A percentile compares a stretch with the other conserved stretches of the same genome.
phyloP scores from a whole-genome alignment of 345 rosid genomes.

The Heritiera littoralis region DNA sequence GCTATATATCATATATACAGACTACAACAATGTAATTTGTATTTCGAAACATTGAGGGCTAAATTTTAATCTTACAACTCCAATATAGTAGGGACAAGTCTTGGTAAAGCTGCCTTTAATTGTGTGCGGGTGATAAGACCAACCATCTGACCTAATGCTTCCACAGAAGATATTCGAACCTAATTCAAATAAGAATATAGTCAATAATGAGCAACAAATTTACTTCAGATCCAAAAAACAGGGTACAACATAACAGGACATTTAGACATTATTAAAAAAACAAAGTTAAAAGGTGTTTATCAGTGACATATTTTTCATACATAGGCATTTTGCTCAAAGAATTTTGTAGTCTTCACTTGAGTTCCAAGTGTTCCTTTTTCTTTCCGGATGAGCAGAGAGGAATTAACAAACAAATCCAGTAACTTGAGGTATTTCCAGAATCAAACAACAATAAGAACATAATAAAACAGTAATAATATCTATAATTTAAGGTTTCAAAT shows the following conservation, averaged over 20 bases:
- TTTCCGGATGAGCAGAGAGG: neutral
- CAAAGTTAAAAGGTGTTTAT: neutral
- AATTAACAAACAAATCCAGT: neutral
- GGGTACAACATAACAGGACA: neutral
- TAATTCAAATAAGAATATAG: conserved; percentile 39
- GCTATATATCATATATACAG: neutral
- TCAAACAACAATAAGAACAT: conserved; percentile 11
- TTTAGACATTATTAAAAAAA: conserved; percentile 8
- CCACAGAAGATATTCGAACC: conserved; percentile 88
- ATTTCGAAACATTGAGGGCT: conserved; percentile 8
- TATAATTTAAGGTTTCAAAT: neutral
- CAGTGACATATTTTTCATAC: neutral
- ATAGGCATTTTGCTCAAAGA: neutral
- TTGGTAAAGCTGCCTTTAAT: conserved; percentile 88
- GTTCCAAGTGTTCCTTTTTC: neutral
- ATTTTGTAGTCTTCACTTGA: neutral
- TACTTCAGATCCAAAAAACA: conserved; percentile 2
- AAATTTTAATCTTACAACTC: conserved; percentile 66
- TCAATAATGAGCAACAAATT: neutral
- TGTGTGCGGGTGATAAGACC: conserved; percentile 82
- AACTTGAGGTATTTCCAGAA: neutral
- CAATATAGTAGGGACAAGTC: conserved; percentile 81
- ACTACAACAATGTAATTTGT: neutral
- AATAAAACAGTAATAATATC: conserved; percentile 6
- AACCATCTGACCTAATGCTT: conserved; percentile 97